Base-by-base conservation (phyloP, 2,329 filamentous ascomycete species). In the Cryphonectria naterciae region DNA sequence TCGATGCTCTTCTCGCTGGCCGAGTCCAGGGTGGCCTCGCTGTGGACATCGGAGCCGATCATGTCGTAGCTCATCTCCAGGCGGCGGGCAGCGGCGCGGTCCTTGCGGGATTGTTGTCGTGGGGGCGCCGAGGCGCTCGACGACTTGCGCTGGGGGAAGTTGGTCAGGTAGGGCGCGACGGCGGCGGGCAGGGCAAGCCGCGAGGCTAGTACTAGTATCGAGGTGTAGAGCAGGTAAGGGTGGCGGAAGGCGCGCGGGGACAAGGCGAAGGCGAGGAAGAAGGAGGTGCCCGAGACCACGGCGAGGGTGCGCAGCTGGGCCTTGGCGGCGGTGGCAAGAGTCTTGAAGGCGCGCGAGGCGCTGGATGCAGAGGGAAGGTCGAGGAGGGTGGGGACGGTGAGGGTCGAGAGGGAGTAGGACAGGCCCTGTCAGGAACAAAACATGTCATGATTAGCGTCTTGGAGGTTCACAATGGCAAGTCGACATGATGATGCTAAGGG, bases 201-300 rank as follows among this genome's bases (percentile, higher is more conserved):
- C 61, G 92, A 89, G 54, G 92, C 83, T 54, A 86, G 84, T 60
- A 90, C 88, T 70, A 94, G 86, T 37, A 94, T 82, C 2, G 91
- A 90, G 19, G 93, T 94, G 89, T 96, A 98, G 71, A 98, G 82
- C 37, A 98, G 89, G 79, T 97, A 98, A 0, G 95, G 95, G 79
- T 98, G 95, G 78, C 92, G 90, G 75, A 88, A 86, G 69, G 90
- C 87, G 37, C 89, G 86, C 0, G 94, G 92, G 2, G 94, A 95
- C 74, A 97, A 84, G 61, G 87, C 80, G 81, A 92, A 98, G 73
- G 94, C 93, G 74, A 95, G 87, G 75, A 93, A 83, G 77, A 98
- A 90, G 41, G 93, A 89, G 67, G 88, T 84, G 68, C 89, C 88
- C 67, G 93, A 90, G 75, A 97, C 81, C 74, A 88, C 85, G 65